A percentile compares a stretch with the other conserved stretches of the same genome.
Conservation (phyloP, 257 asterid species). For the Primulina eburnea region DNA sequence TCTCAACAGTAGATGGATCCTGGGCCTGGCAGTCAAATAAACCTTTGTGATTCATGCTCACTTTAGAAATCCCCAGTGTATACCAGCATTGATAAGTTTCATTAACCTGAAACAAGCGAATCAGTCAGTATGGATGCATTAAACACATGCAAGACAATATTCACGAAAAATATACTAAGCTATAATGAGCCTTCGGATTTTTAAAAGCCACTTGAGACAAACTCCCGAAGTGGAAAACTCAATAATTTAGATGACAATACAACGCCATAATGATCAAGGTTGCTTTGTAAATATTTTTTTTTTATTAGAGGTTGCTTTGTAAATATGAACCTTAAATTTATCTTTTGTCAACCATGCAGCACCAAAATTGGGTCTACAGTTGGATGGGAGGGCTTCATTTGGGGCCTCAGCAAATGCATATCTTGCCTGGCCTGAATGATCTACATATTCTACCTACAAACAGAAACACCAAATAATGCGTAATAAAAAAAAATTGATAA, state of each 20-base stretch:
- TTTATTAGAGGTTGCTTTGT: slow-evolving; percentile 16
- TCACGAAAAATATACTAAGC: slow-evolving; percentile 12
- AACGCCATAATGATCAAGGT: slow-evolving; percentile 20
- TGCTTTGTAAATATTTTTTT: slow-evolving; percentile 20
- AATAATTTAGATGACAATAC: slow-evolving; percentile 16
- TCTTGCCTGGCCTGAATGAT: slow-evolving; percentile 81
- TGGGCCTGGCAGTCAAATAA: slow-evolving; percentile 78
- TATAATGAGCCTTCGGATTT: slow-evolving; percentile 8
- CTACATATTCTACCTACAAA: slow-evolving; percentile 75
- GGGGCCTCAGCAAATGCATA: slow-evolving; percentile 92
- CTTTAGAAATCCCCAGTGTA: slow-evolving; percentile 70
- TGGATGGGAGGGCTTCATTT: slow-evolving; percentile 81
- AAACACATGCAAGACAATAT: not conserved
- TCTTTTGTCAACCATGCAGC: slow-evolving; percentile 92
- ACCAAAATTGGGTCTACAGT: slow-evolving; percentile 87
- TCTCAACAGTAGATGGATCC: slow-evolving; percentile 78
- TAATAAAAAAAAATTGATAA: slow-evolving; percentile 5
- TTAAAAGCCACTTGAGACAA: slow-evolving; percentile 12
- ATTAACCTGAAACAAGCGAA: slow-evolving; percentile 63
- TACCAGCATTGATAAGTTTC: slow-evolving; percentile 93
- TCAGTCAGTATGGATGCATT: slow-evolving; percentile 16
- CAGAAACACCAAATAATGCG: slow-evolving; percentile 10
- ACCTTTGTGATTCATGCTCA: slow-evolving; percentile 64
- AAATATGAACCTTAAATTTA: slow-evolving; percentile 61
- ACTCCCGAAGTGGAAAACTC: slow-evolving; percentile 7